Evolutionary conservation across 2,329 filamentous ascomycete species (phyloP).

Genomic region (Furcasterigmium sp.): DNA sequence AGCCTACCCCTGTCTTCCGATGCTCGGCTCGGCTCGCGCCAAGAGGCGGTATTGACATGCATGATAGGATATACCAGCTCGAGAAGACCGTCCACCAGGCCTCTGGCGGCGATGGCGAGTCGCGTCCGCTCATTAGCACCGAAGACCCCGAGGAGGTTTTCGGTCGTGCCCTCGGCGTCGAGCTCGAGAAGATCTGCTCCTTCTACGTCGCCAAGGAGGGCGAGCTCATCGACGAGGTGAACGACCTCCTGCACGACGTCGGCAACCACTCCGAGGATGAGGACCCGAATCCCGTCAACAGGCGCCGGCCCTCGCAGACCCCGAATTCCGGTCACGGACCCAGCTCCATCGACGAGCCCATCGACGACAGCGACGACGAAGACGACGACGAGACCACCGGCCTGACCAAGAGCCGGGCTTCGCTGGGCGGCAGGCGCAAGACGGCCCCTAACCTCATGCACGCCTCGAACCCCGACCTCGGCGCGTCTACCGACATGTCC

Average conservation of each 20-base stretch:
- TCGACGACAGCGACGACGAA: constrained; percentile 59
- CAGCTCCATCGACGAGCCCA: constrained; percentile 50
- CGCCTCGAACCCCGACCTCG: constrained; percentile 50
- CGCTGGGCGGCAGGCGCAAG: constrained; percentile 30
- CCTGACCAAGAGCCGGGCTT: constrained; percentile 39
- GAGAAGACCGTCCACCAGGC: constrained; percentile 76
- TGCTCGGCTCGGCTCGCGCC: too few species aligned
- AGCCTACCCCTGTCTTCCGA: constrained; percentile 21
- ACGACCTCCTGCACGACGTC: constrained; percentile 70
- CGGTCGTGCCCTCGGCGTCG: constrained; percentile 72
- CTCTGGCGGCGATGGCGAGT: constrained; percentile 67
- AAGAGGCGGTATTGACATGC: too few species aligned
- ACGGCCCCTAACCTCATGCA: constrained; percentile 28
- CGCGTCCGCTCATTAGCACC: constrained; percentile 70
- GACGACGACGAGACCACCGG: constrained; percentile 57
- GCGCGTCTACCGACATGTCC: constrained; percentile 55
- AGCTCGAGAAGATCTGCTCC: constrained; percentile 88
- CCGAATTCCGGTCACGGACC: constrained; percentile 30
- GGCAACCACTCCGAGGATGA: constrained; percentile 52
- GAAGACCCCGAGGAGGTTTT: constrained; percentile 80
- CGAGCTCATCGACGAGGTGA: constrained; percentile 78
- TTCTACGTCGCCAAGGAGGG: constrained; percentile 89
- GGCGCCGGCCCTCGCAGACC: background rate
- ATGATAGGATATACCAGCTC: constrained; percentile 87
- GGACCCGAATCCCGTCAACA: constrained; percentile 10